Evolutionary conservation across 2,329 filamentous ascomycete genomes (phyloP).

Genomic region (Cladosporium halotolerans): DNA sequence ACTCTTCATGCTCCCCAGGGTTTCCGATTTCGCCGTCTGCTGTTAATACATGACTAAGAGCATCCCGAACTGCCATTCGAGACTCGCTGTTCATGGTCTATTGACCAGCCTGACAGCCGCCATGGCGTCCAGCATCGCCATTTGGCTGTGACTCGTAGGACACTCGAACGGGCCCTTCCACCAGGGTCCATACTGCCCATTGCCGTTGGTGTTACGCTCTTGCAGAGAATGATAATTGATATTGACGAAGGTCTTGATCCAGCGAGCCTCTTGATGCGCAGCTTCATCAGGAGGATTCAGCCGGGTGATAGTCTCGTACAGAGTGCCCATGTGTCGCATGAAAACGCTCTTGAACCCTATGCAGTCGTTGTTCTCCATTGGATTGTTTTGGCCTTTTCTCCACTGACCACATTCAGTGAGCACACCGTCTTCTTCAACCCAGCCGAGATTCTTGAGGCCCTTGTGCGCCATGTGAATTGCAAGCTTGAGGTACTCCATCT

Average conservation of each 20-base stretch:
- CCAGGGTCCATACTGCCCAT: slow-evolving; percentile 27
- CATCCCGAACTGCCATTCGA: too few species aligned
- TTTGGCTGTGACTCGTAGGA: slow-evolving; percentile 24
- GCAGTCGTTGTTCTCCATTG: slow-evolving; percentile 21
- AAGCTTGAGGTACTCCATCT: slow-evolving; percentile 20
- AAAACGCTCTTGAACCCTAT: slow-evolving; percentile 27
- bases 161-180: slow-evolving; percentile 25
- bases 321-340: slow-evolving; percentile 21
- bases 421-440: slow-evolving; percentile 24
- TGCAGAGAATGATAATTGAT: slow-evolving; percentile 21
- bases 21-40: too few species aligned
- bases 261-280: slow-evolving; percentile 11
- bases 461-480: slow-evolving; percentile 22
- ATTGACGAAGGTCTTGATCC: slow-evolving; percentile 20
- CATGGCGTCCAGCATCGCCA: slow-evolving; percentile 28
- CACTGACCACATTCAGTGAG: slow-evolving; percentile 22
- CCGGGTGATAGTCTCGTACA: slow-evolving; percentile 16
- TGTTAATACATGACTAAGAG: too few species aligned
- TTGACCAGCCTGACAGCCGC: slow-evolving; percentile 22
- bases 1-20: too few species aligned
- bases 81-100: background rate
- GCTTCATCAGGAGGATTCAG: slow-evolving; percentile 3
- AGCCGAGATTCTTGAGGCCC: slow-evolving; percentile 19
- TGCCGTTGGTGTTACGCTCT: slow-evolving; percentile 23
- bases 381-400: slow-evolving; percentile 21